phyloP scores from a whole-genome alignment of 345 rosid genomes.

The Eutrema yunnanense region DNA sequence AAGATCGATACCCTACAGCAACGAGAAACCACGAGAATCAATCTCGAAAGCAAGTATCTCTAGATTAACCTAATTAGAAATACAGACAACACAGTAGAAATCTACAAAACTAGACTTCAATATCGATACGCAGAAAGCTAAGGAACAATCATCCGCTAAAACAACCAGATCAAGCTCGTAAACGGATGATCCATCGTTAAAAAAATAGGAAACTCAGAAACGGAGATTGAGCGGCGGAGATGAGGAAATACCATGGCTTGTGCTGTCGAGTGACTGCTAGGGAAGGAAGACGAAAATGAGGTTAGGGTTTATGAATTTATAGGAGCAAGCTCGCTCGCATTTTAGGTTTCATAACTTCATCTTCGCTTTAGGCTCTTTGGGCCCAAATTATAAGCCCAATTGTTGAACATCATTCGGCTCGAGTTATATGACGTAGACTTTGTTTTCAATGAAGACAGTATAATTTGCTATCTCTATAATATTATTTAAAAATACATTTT shows the following conservation, averaged over 20 bases:
- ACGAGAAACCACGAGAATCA: neutral
- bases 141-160: neutral
- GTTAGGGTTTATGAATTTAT: slow-evolving; percentile 42
- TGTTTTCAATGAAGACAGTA: too few relatives aligned
- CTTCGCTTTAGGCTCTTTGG: neutral
- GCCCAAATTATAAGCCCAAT: slow-evolving; percentile 9
- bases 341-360: slow-evolving; percentile 14
- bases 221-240: neutral
- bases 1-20: slow-evolving; percentile 80
- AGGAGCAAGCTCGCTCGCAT: neutral
- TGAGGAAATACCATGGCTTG: slow-evolving; percentile 35
- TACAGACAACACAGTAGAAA: neutral
- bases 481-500: too few relatives aligned
- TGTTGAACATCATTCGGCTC: neutral
- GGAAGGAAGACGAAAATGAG: neutral
- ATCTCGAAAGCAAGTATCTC: neutral
- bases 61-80: too few relatives aligned
- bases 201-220: neutral
- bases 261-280: slow-evolving; percentile 10
- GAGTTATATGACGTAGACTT: too few relatives aligned
- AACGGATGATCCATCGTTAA: neutral
- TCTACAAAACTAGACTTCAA: neutral
- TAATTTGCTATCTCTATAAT: too few relatives aligned
- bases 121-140: neutral
- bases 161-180: neutral